phyloP scores from a whole-genome alignment of 2,329 filamentous ascomycete genomes.

The Alternaria solani region DNA sequence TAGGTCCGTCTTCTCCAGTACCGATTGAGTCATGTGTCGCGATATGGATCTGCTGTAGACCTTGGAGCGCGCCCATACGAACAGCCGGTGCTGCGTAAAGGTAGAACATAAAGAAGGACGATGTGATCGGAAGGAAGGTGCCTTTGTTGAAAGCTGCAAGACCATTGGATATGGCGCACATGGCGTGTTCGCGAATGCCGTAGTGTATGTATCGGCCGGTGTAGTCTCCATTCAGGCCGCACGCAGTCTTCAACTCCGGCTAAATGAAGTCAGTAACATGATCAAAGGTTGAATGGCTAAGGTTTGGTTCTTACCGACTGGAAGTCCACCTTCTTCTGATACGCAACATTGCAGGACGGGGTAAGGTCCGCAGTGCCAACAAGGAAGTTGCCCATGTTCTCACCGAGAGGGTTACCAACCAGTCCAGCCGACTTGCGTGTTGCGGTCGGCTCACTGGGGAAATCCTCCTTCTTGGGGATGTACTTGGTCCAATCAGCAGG shows the following conservation, averaged over 20 bases:
- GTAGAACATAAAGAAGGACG: constrained; percentile 70
- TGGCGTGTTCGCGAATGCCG: constrained; percentile 49
- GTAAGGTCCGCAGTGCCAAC: constrained; percentile 69
- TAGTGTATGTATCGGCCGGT: constrained; percentile 61
- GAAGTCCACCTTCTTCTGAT: constrained; percentile 54
- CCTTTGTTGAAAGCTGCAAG: constrained; percentile 58
- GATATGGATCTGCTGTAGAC: constrained; percentile 65
- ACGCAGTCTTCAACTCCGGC: constrained; percentile 42
- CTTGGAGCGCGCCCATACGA: constrained; percentile 67
- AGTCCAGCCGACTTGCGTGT: constrained; percentile 56
- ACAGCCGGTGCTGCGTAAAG: constrained; percentile 65
- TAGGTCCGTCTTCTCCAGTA: constrained; percentile 66
- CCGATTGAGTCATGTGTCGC: constrained; percentile 67
- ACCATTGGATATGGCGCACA: constrained; percentile 59
- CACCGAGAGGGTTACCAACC: constrained; percentile 5
- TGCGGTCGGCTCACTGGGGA: constrained; percentile 58
- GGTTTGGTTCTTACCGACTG: constrained; percentile 41
- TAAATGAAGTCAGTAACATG: constrained; percentile 18
- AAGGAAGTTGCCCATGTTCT: constrained; percentile 67
- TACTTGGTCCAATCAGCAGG: constrained; percentile 58
- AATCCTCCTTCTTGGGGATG: constrained; percentile 56
- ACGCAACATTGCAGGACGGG: constrained; percentile 62
- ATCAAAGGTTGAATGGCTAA: background rate
- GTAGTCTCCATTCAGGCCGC: constrained; percentile 63
- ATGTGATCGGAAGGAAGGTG: constrained; percentile 65